Conservation (phyloP, 805 yeast species). For the Barnettozyma sucrosica region DNA sequence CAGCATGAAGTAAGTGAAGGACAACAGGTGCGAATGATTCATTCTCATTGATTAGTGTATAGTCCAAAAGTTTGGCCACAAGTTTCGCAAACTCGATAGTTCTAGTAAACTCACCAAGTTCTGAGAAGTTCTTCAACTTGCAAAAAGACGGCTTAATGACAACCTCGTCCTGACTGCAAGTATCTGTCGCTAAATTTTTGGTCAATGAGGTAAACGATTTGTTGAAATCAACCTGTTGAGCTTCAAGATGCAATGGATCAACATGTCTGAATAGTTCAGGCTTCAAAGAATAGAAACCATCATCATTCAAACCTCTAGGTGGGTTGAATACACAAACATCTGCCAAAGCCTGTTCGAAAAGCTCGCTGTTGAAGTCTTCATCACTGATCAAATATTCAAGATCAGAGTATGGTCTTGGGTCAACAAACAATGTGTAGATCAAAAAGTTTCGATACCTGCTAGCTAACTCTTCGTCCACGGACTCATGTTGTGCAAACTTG, state of each 20-base stretch:
- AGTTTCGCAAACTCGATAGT: constrained; percentile 49
- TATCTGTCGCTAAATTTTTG: constrained; percentile 34
- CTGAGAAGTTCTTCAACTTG: constrained; percentile 30
- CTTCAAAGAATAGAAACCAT: constrained; percentile 61
- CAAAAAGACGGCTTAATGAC: constrained; percentile 43
- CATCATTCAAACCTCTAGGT: constrained; percentile 61
- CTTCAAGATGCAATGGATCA: constrained; percentile 54
- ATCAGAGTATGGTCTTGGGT: constrained; percentile 50
- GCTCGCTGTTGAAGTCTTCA: constrained; percentile 38
- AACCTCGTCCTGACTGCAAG: constrained; percentile 27
- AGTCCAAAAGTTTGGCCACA: constrained; percentile 50
- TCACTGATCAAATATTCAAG: constrained; percentile 33
- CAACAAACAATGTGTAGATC: constrained; percentile 44
- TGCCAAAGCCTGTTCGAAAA: constrained; percentile 51
- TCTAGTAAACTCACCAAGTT: constrained; percentile 46
- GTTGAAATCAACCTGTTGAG: constrained; percentile 41
- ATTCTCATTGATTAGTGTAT: constrained; percentile 43
- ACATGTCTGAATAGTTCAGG: constrained; percentile 36
- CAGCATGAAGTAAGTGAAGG: constrained; percentile 67
- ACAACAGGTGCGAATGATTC: constrained; percentile 52
- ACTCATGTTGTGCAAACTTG: constrained; percentile 42
- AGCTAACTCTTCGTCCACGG: constrained; percentile 24
- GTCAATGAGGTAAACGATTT: constrained; percentile 44
- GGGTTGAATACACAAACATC: constrained; percentile 58
- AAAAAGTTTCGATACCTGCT: constrained; percentile 35